Conservation (phyloP, 768 basidiomycete genomes). For the Boletus subparvulus region DNA sequence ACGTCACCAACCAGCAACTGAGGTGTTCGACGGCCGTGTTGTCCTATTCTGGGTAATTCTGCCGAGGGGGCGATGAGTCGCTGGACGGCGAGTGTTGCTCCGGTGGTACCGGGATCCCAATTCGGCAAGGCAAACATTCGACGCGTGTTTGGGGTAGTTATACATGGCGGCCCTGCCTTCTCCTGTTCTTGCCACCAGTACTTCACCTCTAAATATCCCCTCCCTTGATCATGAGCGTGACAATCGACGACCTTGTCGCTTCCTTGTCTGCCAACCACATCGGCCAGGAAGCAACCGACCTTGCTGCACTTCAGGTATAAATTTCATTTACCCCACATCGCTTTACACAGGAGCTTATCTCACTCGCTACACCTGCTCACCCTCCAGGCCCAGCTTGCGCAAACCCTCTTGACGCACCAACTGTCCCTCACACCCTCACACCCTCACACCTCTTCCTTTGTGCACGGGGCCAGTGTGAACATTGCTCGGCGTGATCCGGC, state of each 20-base stretch:
- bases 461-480: conserved; percentile 22
- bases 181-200: conserved; percentile 7
- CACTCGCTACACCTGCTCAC: background rate
- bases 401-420: conserved; percentile 40
- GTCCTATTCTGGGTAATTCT: background rate
- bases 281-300: conserved; percentile 53
- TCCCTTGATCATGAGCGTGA: conserved; percentile 40
- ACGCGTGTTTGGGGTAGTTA: conserved; percentile 26
- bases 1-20: conserved; percentile 5
- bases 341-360: conserved; percentile 19
- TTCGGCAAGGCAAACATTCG: conserved; percentile 2
- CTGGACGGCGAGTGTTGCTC: background rate
- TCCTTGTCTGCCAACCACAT: conserved; percentile 48
- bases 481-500: conserved; percentile 31
- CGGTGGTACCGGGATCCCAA: conserved; percentile 11
- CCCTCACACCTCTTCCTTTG: conserved; percentile 17
- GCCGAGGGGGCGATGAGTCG: background rate
- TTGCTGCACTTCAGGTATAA: conserved; percentile 47
- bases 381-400: conserved; percentile 45
- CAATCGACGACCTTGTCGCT: conserved; percentile 52
- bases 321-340: conserved; percentile 16
- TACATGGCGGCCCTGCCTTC: conserved; percentile 8
- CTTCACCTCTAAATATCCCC: background rate
- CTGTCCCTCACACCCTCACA: conserved; percentile 21
- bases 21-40: background rate